Conservation (phyloP, 345 rosid genomes). For the Gossypium herbaceum region DNA sequence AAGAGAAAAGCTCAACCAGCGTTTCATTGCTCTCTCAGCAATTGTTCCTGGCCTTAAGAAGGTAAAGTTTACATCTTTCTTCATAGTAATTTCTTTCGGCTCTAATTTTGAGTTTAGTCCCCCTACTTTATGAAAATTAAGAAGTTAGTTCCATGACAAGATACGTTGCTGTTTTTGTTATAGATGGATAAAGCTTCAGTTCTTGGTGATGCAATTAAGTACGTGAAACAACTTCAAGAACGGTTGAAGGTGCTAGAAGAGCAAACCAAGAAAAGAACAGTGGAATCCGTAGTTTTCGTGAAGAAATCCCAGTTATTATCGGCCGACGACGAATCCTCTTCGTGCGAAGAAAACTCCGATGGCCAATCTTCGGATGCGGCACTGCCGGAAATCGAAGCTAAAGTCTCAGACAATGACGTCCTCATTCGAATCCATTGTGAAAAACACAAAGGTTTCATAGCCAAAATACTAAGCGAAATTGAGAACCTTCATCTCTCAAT, state of each 20-base stretch:
- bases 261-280: constrained; percentile 41
- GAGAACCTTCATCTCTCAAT: constrained; percentile 49
- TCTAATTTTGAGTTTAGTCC: too few species aligned
- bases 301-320: constrained; percentile 51
- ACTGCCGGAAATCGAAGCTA: constrained; percentile 67
- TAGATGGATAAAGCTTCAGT: constrained; percentile 68
- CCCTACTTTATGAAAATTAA: too few species aligned
- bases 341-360: constrained; percentile 36
- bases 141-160: too few species aligned
- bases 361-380: constrained; percentile 23
- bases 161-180: background rate
- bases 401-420: constrained; percentile 48
- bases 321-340: constrained; percentile 36
- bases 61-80: constrained; percentile 21
- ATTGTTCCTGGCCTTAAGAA: constrained; percentile 56
- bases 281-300: constrained; percentile 51
- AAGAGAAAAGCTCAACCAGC: constrained; percentile 53
- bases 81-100: too few species aligned
- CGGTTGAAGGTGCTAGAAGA: constrained; percentile 46
- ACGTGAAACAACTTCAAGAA: constrained; percentile 68
- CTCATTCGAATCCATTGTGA: constrained; percentile 59
- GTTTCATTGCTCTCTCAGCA: constrained; percentile 55
- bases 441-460: constrained; percentile 41
- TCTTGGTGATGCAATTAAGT: constrained; percentile 67
- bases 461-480: constrained; percentile 40